phyloP scores from a whole-genome alignment of 2,329 filamentous ascomycete species.

The Exophiala sp. region DNA sequence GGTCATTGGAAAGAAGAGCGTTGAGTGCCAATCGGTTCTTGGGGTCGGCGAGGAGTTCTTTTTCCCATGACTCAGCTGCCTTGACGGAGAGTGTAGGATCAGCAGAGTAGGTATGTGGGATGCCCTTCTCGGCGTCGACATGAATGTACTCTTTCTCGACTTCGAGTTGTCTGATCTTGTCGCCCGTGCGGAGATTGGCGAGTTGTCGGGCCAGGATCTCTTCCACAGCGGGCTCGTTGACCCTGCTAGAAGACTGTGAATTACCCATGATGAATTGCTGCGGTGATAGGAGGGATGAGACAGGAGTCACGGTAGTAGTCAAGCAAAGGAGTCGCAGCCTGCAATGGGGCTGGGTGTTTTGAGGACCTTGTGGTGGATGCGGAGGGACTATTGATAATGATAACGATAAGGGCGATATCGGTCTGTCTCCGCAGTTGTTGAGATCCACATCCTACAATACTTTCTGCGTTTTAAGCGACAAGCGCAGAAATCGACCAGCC shows the following conservation, averaged over 20 bases:
- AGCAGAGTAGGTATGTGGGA: constrained; percentile 28
- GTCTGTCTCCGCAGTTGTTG: too few relatives aligned
- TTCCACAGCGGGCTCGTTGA: constrained; percentile 29
- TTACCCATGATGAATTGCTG: constrained; percentile 24
- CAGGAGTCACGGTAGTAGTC: too few relatives aligned
- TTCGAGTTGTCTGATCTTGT: constrained; percentile 36
- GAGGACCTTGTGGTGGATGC: too few relatives aligned
- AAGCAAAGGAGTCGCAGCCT: too few relatives aligned
- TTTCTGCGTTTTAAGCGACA: too few relatives aligned
- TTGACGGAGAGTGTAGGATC: constrained; percentile 47
- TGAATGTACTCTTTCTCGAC: constrained; percentile 53
- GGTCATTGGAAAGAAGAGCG: constrained; percentile 66
- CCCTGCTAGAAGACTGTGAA: constrained; percentile 22
- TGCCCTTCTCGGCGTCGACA: constrained; percentile 45
- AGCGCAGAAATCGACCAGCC: too few relatives aligned
- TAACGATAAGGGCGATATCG: too few relatives aligned
- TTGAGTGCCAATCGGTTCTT: constrained; percentile 71
- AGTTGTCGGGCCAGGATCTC: constrained; percentile 41
- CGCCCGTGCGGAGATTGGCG: constrained; percentile 31
- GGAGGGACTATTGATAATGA: too few relatives aligned
- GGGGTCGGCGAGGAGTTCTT: constrained; percentile 61
- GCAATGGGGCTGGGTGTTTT: too few relatives aligned
- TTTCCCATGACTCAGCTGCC: constrained; percentile 58
- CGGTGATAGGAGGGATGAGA: too few relatives aligned
- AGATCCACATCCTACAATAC: too few relatives aligned